Percentiles rank a stretch among this genome's conserved stretches.
Conservation (phyloP, 164 flowering plant genomes). For the Cinnamomum chago region DNA sequence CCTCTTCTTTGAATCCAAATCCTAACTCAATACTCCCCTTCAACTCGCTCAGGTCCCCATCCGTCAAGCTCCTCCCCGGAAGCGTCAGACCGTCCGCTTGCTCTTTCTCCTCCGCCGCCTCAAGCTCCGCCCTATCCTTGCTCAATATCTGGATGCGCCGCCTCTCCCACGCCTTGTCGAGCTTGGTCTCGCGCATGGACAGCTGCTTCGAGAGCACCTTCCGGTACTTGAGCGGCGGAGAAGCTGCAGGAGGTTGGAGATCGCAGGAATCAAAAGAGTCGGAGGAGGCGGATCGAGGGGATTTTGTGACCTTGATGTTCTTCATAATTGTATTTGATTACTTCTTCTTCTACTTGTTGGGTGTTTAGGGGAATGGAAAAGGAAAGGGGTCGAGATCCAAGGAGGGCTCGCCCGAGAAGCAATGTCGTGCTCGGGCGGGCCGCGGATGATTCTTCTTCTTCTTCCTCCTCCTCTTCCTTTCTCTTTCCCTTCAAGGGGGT, state of each 20-base stretch:
- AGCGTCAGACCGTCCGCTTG: conserved; percentile 4
- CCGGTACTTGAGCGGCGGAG: conserved; percentile 33
- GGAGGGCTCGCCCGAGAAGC: too few relatives aligned
- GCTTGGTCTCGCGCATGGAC: conserved; percentile 62
- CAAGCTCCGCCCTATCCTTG: conserved; percentile 24
- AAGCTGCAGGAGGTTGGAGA: conserved; percentile 26
- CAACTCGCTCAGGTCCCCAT: conserved; percentile 76
- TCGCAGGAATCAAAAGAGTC: background rate
- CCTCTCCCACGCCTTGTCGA: conserved; percentile 86
- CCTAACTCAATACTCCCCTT: conserved; percentile 89
- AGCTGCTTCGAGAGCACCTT: conserved; percentile 61
- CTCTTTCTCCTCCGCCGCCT: background rate
- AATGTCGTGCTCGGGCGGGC: background rate
- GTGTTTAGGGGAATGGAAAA: too few relatives aligned
- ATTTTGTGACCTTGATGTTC: background rate
- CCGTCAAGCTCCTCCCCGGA: conserved; percentile 46
- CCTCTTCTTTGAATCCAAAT: conserved; percentile 75
- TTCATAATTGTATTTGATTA: background rate
- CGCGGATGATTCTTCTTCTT: too few relatives aligned
- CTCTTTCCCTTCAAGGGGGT: background rate
- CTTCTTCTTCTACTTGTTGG: too few relatives aligned
- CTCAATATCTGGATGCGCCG: conserved; percentile 52
- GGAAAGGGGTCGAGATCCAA: too few relatives aligned
- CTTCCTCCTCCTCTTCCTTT: background rate
- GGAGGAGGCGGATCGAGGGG: background rate